Conservation (phyloP, 1,284 basidiomycete species). For the Irpex rosettiformis region DNA sequence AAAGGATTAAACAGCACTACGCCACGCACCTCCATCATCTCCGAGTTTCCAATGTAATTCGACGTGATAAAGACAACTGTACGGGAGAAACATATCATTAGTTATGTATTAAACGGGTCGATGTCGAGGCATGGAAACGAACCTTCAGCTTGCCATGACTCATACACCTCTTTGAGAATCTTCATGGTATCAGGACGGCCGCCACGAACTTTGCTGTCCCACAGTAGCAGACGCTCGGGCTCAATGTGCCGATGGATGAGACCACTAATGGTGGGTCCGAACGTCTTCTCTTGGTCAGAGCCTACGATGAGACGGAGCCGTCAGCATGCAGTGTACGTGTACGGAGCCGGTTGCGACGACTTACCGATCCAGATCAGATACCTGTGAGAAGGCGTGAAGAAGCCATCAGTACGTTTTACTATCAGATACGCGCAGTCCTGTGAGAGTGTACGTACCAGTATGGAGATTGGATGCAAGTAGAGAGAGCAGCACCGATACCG, state of each 20-base stretch:
- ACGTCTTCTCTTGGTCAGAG: constrained; percentile 75
- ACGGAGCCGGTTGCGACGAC: constrained; percentile 18
- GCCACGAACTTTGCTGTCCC: constrained; percentile 68
- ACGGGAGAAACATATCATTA: constrained; percentile 1
- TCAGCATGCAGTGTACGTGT: constrained; percentile 3
- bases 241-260: constrained; percentile 64
- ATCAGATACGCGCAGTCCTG: not conserved
- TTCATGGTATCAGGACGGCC: constrained; percentile 77
- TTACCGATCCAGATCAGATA: constrained; percentile 77
- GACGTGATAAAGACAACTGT: constrained; percentile 76
- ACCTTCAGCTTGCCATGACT: constrained; percentile 71
- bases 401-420: not conserved
- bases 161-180: constrained; percentile 62
- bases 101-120: not conserved
- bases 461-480: constrained; percentile 69
- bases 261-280: constrained; percentile 69
- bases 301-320: constrained; percentile 33
- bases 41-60: constrained; percentile 67
- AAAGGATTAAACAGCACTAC: not conserved
- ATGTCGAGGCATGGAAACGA: constrained; percentile 11
- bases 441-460: constrained; percentile 48
- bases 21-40: constrained; percentile 54
- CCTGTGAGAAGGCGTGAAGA: constrained; percentile 33
- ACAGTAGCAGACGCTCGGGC: constrained; percentile 65
- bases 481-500: constrained; percentile 71